Evolutionary conservation across 2,329 filamentous ascomycete genomes (phyloP).

Genomic region (Capronia epimyces): DNA sequence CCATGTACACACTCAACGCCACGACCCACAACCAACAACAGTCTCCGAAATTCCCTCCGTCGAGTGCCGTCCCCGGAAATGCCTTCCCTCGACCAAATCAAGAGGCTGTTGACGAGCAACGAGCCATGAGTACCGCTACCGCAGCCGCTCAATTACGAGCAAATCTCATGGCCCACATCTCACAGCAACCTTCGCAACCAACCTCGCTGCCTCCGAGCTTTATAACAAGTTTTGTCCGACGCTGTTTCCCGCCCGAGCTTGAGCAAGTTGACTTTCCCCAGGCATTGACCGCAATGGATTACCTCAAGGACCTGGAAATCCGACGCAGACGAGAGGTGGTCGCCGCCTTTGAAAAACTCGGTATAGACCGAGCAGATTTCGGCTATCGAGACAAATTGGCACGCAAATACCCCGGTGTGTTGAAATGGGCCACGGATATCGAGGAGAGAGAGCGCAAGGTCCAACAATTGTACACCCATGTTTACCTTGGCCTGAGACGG

Average conservation of each 20-base stretch:
- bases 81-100: constrained; percentile 24
- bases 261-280: constrained; percentile 60
- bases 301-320: constrained; percentile 58
- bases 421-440: constrained; percentile 51
- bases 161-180: constrained; percentile 48
- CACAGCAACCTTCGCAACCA: constrained; percentile 55
- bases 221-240: constrained; percentile 56
- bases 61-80: constrained; percentile 35
- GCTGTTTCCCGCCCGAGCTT: constrained; percentile 53
- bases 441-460: constrained; percentile 48
- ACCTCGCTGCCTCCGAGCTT: constrained; percentile 58
- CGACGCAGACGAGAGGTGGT: constrained; percentile 55
- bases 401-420: constrained; percentile 50
- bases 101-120: constrained; percentile 24
- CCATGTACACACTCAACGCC: constrained; percentile 63
- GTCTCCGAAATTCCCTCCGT: constrained; percentile 32
- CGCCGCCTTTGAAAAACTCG: constrained; percentile 53
- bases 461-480: constrained; percentile 54
- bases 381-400: constrained; percentile 46
- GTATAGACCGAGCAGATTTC: constrained; percentile 47
- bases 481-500: constrained; percentile 57
- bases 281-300: constrained; percentile 60
- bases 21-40: constrained; percentile 43
- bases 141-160: constrained; percentile 41
- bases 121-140: constrained; percentile 27